Evolutionary conservation across 192 early-diverging fungal genomes (phyloP).

Genomic region (Linderina pennispora): DNA sequence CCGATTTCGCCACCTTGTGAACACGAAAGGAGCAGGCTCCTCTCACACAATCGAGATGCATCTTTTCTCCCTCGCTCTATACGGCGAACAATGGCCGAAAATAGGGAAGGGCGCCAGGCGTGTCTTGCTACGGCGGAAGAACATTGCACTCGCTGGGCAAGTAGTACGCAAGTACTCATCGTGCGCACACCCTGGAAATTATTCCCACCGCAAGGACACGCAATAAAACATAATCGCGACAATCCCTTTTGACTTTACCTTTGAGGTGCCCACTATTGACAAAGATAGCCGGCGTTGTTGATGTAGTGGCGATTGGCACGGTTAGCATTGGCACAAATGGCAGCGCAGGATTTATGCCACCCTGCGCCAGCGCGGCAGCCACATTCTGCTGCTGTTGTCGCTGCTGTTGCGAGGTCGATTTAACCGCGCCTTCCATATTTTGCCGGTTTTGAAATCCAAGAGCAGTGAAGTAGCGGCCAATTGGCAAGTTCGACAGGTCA

Average conservation of each 20-base stretch:
- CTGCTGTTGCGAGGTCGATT: not conserved
- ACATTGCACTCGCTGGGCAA: no score
- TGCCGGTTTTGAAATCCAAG: not conserved
- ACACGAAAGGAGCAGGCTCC: no score
- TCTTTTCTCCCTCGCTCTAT: no score
- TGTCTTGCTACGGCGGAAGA: no score
- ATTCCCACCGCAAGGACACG: no score
- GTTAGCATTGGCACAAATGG: constrained; percentile 1
- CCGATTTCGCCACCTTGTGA: no score
- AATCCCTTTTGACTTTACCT: constrained; percentile 10
- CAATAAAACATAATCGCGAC: not conserved
- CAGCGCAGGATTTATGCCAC: not conserved
- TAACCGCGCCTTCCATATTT: no score
- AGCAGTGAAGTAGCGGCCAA: not conserved
- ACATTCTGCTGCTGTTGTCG: not conserved
- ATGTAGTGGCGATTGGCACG: constrained; percentile 15
- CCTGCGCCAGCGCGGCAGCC: not conserved
- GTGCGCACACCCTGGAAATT: no score
- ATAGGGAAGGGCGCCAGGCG: no score
- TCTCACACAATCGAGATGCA: no score
- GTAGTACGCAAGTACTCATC: no score
- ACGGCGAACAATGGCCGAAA: no score
- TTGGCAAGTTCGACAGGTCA: not conserved
- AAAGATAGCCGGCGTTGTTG: constrained; percentile 39
- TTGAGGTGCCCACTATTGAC: constrained; percentile 11